Evolutionary conservation across 768 basidiomycete genomes (phyloP), one percentile per base, ranked within the genome.

Genomic region (Amyloporia xantha): DNA sequence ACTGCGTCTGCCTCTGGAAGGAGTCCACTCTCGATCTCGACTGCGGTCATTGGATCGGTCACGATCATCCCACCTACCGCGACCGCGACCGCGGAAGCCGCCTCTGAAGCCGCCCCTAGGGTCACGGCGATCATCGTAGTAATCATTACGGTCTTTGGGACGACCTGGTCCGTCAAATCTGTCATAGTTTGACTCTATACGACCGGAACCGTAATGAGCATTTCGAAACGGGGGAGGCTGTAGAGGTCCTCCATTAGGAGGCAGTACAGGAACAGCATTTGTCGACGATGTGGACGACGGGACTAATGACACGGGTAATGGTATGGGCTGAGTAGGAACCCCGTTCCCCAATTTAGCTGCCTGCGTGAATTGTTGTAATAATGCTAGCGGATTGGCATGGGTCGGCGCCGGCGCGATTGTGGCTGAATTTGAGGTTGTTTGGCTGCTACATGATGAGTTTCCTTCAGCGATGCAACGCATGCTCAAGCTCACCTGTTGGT

Each of bases 311-410:
- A 59, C 51, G 48, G 58, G 51, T 61, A 63, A 54, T 56, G 59
- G 54, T 55, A 59, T 41, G 44, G 57, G 58, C 53, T 58, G 61
- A 41, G 51, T 54, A 57, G 57, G 50, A 24, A 50, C 51, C 23
- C 44, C 54, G 54, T 50, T 55, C 51, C 56, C 60, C 41, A 62
- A 52, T 68, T 73, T 52, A 36, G 82, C 77, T 58, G 77, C 76
- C 59, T 81, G 79, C 46, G 86, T 75, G 62, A 91, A 74, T 62
- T 88, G 87, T 61, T 89, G 86, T 59, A 92, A 70, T 55, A 87
- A 70, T 41, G 84, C 81, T 48, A 91, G 68, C 62, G 85, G 84
- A 52, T 72, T 67, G 44, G 67, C 67, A 28, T 62, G 57, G 9
- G 48, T 49, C 41, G 66, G 67, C 48, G 67, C 53, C 45, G 63